phyloP scores from a whole-genome alignment of 768 basidiomycete genomes.

The Myochromella boudieri region DNA sequence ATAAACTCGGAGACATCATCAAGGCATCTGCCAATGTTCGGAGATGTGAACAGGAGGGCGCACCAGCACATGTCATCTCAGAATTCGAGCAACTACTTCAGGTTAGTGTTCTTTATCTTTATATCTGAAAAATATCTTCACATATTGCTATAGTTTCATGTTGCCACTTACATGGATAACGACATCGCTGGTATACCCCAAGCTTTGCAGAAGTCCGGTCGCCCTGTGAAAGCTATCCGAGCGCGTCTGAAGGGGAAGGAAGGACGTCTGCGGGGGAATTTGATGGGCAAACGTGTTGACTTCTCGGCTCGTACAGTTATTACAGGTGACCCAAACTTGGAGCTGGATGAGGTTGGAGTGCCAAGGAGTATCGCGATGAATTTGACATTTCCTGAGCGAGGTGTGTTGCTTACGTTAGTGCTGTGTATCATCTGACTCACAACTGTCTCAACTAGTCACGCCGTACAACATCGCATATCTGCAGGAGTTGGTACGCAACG shows the following conservation, averaged over 20 bases:
- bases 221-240: constrained; percentile 97
- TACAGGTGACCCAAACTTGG: constrained; percentile 96
- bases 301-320: constrained; percentile 99
- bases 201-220: constrained; percentile 94
- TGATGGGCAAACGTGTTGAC: constrained; percentile 99
- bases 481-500: constrained; percentile 93
- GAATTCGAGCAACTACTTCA: constrained; percentile 97
- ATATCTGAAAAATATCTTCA: constrained; percentile 6
- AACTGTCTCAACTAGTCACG: constrained; percentile 60
- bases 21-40: constrained; percentile 92
- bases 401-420: constrained; percentile 37
- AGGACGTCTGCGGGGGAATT: constrained; percentile 93
- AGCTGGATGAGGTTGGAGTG: constrained; percentile 96
- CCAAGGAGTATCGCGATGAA: constrained; percentile 97
- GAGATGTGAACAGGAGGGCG: constrained; percentile 93
- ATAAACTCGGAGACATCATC: constrained; percentile 96
- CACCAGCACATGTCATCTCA: constrained; percentile 91
- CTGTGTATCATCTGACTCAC: constrained; percentile 3
- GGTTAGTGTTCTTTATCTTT: constrained; percentile 37
- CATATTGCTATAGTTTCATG: constrained; percentile 74
- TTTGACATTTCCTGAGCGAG: constrained; percentile 94
- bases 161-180: constrained; percentile 99
- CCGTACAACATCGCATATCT: constrained; percentile 95
- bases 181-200: constrained; percentile 98
- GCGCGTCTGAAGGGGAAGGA: constrained; percentile 99